phyloP scores from a whole-genome alignment of 164 flowering plant species.

The Macadamia integrifolia region DNA sequence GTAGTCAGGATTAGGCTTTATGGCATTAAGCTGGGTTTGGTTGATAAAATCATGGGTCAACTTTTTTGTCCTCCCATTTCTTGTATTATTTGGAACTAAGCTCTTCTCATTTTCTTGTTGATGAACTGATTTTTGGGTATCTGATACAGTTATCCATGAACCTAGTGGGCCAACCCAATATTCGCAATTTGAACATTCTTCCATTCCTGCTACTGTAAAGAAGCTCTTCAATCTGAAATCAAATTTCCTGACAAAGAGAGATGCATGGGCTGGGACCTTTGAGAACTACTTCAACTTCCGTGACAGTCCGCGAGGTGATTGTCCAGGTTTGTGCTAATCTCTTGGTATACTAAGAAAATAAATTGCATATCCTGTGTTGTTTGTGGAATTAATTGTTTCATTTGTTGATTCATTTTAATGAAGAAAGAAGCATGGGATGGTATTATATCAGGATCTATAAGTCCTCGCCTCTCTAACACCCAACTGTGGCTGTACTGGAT shows the following conservation, averaged over 20 bases:
- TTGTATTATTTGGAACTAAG: too few relatives aligned
- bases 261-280: constrained; percentile 97
- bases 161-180: constrained; percentile 70
- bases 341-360: not conserved
- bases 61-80: too few relatives aligned
- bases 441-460: not conserved
- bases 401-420: too few relatives aligned
- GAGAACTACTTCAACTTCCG: constrained; percentile 63
- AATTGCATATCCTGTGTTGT: too few relatives aligned
- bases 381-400: too few relatives aligned
- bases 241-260: constrained; percentile 87
- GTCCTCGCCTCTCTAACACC: not conserved
- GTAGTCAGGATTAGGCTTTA: too few relatives aligned
- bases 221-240: constrained; percentile 82
- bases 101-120: too few relatives aligned
- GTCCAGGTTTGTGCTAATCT: constrained; percentile 60
- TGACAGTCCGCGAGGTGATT: constrained; percentile 71
- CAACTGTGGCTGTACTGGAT: too few relatives aligned
- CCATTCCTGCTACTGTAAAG: constrained; percentile 93
- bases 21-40: too few relatives aligned
- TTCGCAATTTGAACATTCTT: constrained; percentile 89
- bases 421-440: too few relatives aligned
- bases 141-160: constrained; percentile 75
- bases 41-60: too few relatives aligned
- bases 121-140: constrained; percentile 8